Evolutionary conservation across 2,329 filamentous ascomycete species (phyloP), one percentile per base, ranked within the genome.

Genomic region (Cladophialophora yegresii): DNA sequence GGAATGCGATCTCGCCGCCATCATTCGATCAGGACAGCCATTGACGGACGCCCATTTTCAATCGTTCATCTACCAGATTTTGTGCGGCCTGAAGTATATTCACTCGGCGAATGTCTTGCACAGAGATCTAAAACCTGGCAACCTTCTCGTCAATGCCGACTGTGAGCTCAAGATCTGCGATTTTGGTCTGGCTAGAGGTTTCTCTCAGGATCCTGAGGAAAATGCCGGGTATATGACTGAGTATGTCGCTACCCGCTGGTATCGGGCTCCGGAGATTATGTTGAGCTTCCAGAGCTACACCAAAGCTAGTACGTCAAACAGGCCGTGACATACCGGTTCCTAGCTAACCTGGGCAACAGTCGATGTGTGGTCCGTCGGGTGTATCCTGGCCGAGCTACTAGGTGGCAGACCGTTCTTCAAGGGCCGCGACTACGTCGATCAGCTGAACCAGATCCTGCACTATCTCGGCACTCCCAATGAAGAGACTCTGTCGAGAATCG

Each of bases 181-280:
- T 80, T 99, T 99, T 75, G 95, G 95, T 73, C 84, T 99, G 64
- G 95, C 95, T 4, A 87, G 95, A 83, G 95, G 95, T 64, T 98
- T 99, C 82, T 97, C 93, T 2, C 88, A 96, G 74, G 93, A 98
- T 71, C 95, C 95, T 1, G 92, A 99, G 78, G 93, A 99, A 81
- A 98, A 98, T 76, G 95, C 95, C 20, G 95, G 95, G 23, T 99
- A 98, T 80, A 98, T 99, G 95, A 99, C 95, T 10, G 95, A 99
- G 80, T 99, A 99, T 75, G 95, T 99, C 62, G 95, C 95, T 57
- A 99, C 95, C 58, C 86, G 95, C 81, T 99, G 95, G 95, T 99
- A 99, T 79, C 89, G 95, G 80, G 95, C 95, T 3, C 95, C 95
- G 4, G 95, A 99, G 79, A 99, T 99, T 73, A 99, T 99, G 95